Conservation (phyloP, 768 basidiomycete species). For the Lactarius sanguifluus region DNA sequence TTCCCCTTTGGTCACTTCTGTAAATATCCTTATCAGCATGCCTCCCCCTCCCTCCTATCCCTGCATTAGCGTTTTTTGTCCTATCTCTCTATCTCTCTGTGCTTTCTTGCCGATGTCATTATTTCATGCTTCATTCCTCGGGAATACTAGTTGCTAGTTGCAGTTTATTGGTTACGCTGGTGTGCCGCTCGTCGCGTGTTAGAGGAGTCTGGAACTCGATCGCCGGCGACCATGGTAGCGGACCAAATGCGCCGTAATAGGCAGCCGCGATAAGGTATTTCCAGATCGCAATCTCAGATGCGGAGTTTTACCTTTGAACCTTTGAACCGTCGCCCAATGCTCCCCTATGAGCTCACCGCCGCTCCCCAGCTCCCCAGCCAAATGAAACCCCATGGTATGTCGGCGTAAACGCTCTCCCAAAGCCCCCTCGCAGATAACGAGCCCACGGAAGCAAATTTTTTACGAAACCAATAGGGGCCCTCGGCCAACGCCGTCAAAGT, state of each 20-base stretch:
- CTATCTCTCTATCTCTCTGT: constrained; percentile 14
- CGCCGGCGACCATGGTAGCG: constrained; percentile 9
- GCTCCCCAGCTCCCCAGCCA: constrained; percentile 1
- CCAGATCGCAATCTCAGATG: constrained; percentile 18
- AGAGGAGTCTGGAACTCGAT: constrained; percentile 13
- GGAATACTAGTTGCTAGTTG: constrained; percentile 25
- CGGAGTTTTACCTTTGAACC: constrained; percentile 13
- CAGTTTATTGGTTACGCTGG: constrained; percentile 18
- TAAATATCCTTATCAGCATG: constrained; percentile 36
- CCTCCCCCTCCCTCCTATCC: constrained; percentile 28
- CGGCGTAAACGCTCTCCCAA: neutral
- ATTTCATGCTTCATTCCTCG: constrained; percentile 18
- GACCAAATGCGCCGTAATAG: neutral
- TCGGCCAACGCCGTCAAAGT: constrained; percentile 11
- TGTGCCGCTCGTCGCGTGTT: constrained; percentile 16
- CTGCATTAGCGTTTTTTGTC: constrained; percentile 33
- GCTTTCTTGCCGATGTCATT: constrained; percentile 26
- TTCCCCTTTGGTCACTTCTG: constrained; percentile 27
- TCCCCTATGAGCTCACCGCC: constrained; percentile 1
- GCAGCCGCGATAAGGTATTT: constrained; percentile 12
- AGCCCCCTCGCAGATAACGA: neutral
- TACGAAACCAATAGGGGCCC: constrained; percentile 3
- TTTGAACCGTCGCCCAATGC: neutral
- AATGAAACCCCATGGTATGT: neutral
- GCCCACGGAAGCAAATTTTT: constrained; percentile 12